Conservation (phyloP, 305 asterid species). For the Plantago coronopus region DNA sequence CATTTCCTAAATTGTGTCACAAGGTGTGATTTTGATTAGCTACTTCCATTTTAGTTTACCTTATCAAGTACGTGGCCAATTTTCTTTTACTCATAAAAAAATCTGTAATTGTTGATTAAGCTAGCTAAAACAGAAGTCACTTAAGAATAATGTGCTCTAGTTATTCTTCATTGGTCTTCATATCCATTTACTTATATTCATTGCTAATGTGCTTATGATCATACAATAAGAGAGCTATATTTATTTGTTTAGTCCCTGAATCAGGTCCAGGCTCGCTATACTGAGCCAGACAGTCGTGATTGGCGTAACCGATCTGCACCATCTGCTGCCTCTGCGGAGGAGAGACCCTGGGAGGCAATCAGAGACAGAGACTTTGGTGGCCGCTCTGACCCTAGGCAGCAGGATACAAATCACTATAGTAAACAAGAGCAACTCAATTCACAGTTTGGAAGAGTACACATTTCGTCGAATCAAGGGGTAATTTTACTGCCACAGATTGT, state of each 20-base stretch:
- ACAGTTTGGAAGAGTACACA: conserved; percentile 51
- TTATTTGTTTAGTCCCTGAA: conserved; percentile 30
- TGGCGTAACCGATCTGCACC: conserved; percentile 79
- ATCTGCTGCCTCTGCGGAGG: conserved; percentile 48
- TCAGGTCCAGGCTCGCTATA: conserved; percentile 56
- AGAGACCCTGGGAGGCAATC: conserved; percentile 65
- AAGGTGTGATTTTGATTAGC: not conserved
- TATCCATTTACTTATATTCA: not conserved
- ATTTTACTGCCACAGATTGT: not conserved
- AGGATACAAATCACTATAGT: conserved; percentile 53
- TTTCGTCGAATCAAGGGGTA: conserved; percentile 67
- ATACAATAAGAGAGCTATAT: not conserved
- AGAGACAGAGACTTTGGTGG: conserved; percentile 44
- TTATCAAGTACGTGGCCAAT: not conserved
- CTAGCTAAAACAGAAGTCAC: not conserved
- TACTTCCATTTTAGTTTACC: not conserved
- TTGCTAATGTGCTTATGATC: conserved; percentile 2
- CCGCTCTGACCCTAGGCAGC: conserved; percentile 51
- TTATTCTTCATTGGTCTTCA: not conserved
- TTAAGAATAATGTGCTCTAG: conserved; percentile 2
- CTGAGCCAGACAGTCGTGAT: conserved; percentile 82
- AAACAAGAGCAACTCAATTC: conserved; percentile 55
- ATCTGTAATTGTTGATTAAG: not conserved
- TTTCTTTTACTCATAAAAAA: too few species aligned
- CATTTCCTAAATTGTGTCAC: too few species aligned